Base-by-base conservation (phyloP, 2,329 filamentous ascomycete genomes). In the Epichloe hybrida region DNA sequence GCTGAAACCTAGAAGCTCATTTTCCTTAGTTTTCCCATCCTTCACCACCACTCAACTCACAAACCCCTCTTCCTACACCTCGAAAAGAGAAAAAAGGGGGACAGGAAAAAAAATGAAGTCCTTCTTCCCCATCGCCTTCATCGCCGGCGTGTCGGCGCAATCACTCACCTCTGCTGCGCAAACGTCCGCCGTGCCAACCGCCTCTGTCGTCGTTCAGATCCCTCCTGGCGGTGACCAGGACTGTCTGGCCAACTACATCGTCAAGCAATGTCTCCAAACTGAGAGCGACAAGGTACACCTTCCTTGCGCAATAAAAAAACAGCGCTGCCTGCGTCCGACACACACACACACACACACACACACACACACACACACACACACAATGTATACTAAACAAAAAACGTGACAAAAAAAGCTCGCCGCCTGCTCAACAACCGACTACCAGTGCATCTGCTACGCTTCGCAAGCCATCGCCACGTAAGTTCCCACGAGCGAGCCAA, bases 161-260 rank as follows among this genome's bases (percentile, higher is more conserved):
- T 17, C 48, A 31, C 34, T 12, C 7, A 38, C 41, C 31, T n/a
- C 46, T 15, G 46, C 38, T 38, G 8, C n/a, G 20, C 50, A 47
- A 13, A 37, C 23, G 23, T 8, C 41, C 13, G 8, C n/a, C 38
- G 11, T 17, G 7, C 7, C 46, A 15, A 23, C 45, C 5, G 17
- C 27, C 46, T 46, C 50, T n/a, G 35, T 44, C 4, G 34, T 37
- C 5, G 41, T 44, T 21, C 43, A 31, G 17, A 49, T 45, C 31
- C 23, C 46, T 2, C 23, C 42, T 2, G 50, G 50, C 27, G 50
- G 50, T 36, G 60, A 60, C 49, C 54, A 51, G 37, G 31, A 41
- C 46, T 76, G 73, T 58, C 63, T 60, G 8, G 73, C 73, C 56
- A 65, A 72, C 49, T 69, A 70, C 65, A 75, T 76, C 41, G 69